These are phyloP conservation scores for Russula dissimulans DNA, from an alignment of 768 basidiomycete species.

Conservation along the genomic window DNA sequence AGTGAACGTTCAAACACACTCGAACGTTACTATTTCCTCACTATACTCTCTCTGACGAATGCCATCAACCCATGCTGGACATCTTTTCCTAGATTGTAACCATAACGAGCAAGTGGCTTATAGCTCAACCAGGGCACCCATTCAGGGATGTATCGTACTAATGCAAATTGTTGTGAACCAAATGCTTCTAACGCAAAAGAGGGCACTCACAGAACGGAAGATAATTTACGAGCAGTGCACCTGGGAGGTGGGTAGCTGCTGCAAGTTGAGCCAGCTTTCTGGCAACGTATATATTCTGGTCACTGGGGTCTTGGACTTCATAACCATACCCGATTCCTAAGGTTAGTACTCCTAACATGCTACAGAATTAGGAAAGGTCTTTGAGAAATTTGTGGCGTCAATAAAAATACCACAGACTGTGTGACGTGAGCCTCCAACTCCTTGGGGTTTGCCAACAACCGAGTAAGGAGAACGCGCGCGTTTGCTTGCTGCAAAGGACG, in stretches of 20 bases:
- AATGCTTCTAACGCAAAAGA: too few species aligned
- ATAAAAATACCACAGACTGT: neutral
- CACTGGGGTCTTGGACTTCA: too few species aligned
- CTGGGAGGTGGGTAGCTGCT: neutral
- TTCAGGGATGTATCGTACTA: neutral
- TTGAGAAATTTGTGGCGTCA: too few species aligned
- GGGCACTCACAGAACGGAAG: neutral
- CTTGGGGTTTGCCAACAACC: neutral
- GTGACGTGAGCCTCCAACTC: neutral
- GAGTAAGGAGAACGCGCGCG: neutral
- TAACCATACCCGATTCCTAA: too few species aligned
- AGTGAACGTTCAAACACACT: neutral
- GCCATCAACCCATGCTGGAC: neutral
- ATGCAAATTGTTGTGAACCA: too few species aligned
- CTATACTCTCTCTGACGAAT: constrained; percentile 9
- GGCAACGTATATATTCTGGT: too few species aligned
- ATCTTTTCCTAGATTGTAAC: neutral
- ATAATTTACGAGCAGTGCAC: neutral
- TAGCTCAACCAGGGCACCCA: constrained; percentile 9
- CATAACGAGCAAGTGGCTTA: neutral
- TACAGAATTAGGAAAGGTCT: too few species aligned
- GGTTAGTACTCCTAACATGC: too few species aligned
- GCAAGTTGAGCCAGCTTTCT: neutral
- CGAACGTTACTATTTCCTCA: neutral
- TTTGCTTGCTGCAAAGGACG: neutral